Evolutionary conservation across 306 rosid species (phyloP), one percentile per base, ranked within the genome.

Genomic region (Rosa lucieae): DNA sequence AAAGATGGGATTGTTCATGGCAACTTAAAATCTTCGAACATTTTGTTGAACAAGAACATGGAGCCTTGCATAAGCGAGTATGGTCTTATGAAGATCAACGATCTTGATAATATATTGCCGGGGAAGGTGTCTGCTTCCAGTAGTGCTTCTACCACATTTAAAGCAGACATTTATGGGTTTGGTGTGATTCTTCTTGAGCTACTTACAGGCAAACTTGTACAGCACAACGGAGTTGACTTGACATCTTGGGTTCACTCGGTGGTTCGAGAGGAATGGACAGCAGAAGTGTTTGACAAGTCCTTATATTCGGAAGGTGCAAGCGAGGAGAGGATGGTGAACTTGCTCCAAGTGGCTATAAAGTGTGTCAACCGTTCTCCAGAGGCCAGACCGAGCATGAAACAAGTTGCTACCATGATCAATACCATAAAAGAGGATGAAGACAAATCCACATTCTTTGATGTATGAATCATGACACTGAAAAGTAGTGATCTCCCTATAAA

Each of bases 221-320:
- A 79, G 82, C 87, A 80, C 59, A 53, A 90, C 72, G 99, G 97
- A 12, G 75, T 89, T 29, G 93, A 90, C 58, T 81, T 92, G 73
- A 42, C 92, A 2, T 89, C 89, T n/a, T 91, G 99, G 97, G 97
- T 95, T 75, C 88, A 77, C n/a, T 84, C 92, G 2, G 91, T 95
- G 51, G 84, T 95, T 40, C 78, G 89, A 62, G 97, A 95, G 82
- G 99, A 95, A 84, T 92, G 96, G 99, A 91, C 97, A 2, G 92
- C 86, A 3, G 99, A 94, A 79, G 97, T 94, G 11, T 92, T 94
- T 80, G 99, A 92, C 70, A 83, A 74, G 83, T 55, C 70, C 4
- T 71, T 94, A 18, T 39, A 86, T 46, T 81, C 86, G 58, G 94
- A 90, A 78, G 89, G 78, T 76, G 95, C 92, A 53, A 88, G 95